phyloP scores from a whole-genome alignment of 2,329 filamentous ascomycete species.

The Metarhizium anisopliae region DNA sequence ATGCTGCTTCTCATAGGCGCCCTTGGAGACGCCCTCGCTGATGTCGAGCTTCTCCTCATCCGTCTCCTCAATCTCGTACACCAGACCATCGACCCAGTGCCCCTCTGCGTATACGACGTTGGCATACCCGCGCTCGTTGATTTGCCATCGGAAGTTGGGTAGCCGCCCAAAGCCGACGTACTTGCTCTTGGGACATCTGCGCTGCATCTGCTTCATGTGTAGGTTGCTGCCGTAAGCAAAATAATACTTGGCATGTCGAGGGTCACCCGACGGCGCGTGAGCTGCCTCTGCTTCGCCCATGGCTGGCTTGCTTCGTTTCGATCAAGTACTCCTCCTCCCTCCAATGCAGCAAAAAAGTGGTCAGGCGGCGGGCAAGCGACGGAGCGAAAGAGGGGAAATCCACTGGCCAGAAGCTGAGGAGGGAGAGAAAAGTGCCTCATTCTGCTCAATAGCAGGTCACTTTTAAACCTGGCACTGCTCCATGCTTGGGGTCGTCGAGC shows the following conservation, averaged over 20 bases:
- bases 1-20: conserved; percentile 28
- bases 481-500: background rate
- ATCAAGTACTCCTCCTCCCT: background rate
- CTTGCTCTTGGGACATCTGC: conserved; percentile 30
- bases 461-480: background rate
- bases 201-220: conserved; percentile 34
- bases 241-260: conserved; percentile 25
- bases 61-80: conserved; percentile 27
- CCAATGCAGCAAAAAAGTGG: background rate
- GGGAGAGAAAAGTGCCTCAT: background rate
- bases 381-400: background rate
- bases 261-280: conserved; percentile 1
- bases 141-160: conserved; percentile 32
- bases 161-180: conserved; percentile 30
- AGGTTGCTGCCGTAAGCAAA: conserved; percentile 40
- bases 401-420: background rate
- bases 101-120: conserved; percentile 28
- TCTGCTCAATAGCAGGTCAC: background rate
- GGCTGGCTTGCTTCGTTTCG: background rate
- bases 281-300: background rate
- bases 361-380: background rate
- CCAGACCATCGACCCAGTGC: conserved; percentile 30
- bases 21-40: conserved; percentile 30
- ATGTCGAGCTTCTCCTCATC: conserved; percentile 31
- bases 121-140: conserved; percentile 38